A percentile compares a stretch with the other conserved stretches of the same genome.
Evolutionary conservation across 495 filamentous ascomycete species (phyloP).

Genomic region (Aspergillus avenaceus): DNA sequence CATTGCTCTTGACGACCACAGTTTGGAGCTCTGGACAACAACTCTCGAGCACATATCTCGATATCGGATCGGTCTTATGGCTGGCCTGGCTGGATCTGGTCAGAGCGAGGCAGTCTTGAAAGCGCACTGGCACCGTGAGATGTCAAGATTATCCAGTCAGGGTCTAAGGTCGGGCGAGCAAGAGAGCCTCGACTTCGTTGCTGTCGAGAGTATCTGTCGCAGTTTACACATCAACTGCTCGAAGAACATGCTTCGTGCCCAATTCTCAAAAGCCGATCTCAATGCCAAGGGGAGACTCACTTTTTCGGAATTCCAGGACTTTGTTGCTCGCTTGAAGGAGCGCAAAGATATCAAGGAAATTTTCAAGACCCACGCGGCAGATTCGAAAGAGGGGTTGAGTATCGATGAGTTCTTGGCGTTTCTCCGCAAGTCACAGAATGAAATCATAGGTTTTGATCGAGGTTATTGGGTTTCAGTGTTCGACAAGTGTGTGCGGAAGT

Average conservation of each 20-base stretch:
- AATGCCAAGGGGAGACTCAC: constrained; percentile 58
- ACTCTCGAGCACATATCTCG: constrained; percentile 75
- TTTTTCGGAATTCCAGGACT: constrained; percentile 74
- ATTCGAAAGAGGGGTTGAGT: constrained; percentile 59
- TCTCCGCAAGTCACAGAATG: constrained; percentile 65
- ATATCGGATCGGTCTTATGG: constrained; percentile 83
- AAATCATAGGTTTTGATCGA: constrained; percentile 64
- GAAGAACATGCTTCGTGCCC: constrained; percentile 64
- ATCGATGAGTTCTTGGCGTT: constrained; percentile 72
- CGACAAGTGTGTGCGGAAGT: constrained; percentile 64
- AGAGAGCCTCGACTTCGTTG: constrained; percentile 67
- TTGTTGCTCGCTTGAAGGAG: constrained; percentile 76
- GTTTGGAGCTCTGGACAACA: constrained; percentile 73
- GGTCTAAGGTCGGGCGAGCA: constrained; percentile 52
- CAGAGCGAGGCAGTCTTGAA: constrained; percentile 74
- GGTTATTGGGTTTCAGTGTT: constrained; percentile 71
- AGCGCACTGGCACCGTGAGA: constrained; percentile 82
- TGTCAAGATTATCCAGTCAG: constrained; percentile 62
- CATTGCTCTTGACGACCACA: constrained; percentile 64
- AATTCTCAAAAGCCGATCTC: constrained; percentile 71
- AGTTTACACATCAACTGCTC: constrained; percentile 87
- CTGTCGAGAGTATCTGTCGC: constrained; percentile 77
- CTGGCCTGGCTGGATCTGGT: constrained; percentile 69
- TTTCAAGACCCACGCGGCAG: constrained; percentile 50
- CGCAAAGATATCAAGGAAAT: constrained; percentile 74